phyloP scores from a whole-genome alignment of 306 rosid genomes.

The Castanospermum australe region DNA sequence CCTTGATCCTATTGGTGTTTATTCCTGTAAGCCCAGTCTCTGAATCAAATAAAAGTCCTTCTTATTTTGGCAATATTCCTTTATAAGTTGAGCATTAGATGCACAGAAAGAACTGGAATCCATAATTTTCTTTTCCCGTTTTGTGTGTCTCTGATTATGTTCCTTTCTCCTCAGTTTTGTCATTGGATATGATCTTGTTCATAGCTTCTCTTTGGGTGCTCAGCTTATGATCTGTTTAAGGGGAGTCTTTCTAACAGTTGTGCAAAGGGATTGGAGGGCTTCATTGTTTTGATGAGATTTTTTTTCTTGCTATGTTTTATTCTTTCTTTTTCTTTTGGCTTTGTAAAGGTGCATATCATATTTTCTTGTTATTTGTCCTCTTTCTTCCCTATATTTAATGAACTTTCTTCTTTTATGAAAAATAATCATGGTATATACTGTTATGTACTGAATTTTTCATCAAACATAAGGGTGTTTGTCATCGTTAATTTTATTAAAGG shows the following conservation, averaged over 20 bases:
- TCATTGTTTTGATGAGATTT: too few relatives aligned
- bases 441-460: background rate
- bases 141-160: background rate
- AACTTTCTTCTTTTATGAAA: background rate
- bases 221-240: background rate
- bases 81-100: background rate
- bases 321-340: too few relatives aligned
- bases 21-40: too few relatives aligned
- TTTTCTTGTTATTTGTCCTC: background rate
- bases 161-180: background rate
- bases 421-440: background rate
- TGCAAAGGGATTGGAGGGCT: background rate
- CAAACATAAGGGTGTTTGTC: background rate
- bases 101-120: background rate
- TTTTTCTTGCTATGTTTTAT: too few relatives aligned
- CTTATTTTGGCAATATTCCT: too few relatives aligned
- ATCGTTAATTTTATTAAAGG: background rate
- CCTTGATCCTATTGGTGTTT: too few relatives aligned
- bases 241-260: background rate
- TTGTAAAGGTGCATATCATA: background rate
- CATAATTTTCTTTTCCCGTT: background rate
- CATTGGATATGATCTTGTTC: background rate
- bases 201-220: background rate
- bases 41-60: too few relatives aligned
- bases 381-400: background rate